A percentile compares a stretch with the other conserved stretches of the same genome.
Conservation (phyloP, 306 rosid genomes). For the Vigna hirtella region DNA sequence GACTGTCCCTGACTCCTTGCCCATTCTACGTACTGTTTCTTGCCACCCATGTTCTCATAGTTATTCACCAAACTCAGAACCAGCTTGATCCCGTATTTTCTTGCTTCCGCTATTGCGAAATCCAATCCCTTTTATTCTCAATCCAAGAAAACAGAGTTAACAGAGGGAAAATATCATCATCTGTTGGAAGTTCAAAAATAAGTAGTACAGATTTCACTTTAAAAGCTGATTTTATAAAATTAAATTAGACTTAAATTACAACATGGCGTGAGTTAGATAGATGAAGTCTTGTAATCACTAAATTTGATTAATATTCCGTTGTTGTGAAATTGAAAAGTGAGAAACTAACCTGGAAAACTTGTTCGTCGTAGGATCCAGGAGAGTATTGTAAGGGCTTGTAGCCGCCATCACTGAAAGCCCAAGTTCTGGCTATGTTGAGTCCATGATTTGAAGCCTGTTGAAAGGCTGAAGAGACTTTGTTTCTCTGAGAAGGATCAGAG, state of each 20-base stretch:
- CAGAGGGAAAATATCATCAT: neutral
- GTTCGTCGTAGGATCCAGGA: conserved; percentile 88
- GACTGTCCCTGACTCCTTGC: conserved; percentile 83
- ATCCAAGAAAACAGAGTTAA: conserved; percentile 16
- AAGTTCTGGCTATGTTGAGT: conserved; percentile 76
- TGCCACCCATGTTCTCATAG: conserved; percentile 80
- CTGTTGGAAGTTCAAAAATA: too few species aligned
- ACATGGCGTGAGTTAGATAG: too few species aligned
- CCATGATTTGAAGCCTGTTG: conserved; percentile 68
- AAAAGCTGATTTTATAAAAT: too few species aligned
- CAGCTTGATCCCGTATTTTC: conserved; percentile 75
- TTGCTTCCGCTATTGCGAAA: conserved; percentile 75
- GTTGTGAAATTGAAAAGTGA: neutral
- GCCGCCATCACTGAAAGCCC: conserved; percentile 98
- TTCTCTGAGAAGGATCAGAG: conserved; percentile 79
- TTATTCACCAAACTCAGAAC: conserved; percentile 88
- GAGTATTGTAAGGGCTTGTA: conserved; percentile 71
- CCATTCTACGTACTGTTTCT: conserved; percentile 93
- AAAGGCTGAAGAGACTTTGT: conserved; percentile 72
- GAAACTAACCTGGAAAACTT: conserved; percentile 70
- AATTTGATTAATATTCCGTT: neutral
- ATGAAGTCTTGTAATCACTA: neutral
- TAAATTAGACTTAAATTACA: too few species aligned
- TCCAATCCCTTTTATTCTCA: conserved; percentile 76
- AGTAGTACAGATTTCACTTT: too few species aligned